Evolutionary conservation across 2,329 filamentous ascomycete genomes (phyloP), one percentile per base, ranked within the genome.

Genomic region (Reticulascus tulasneorum): DNA sequence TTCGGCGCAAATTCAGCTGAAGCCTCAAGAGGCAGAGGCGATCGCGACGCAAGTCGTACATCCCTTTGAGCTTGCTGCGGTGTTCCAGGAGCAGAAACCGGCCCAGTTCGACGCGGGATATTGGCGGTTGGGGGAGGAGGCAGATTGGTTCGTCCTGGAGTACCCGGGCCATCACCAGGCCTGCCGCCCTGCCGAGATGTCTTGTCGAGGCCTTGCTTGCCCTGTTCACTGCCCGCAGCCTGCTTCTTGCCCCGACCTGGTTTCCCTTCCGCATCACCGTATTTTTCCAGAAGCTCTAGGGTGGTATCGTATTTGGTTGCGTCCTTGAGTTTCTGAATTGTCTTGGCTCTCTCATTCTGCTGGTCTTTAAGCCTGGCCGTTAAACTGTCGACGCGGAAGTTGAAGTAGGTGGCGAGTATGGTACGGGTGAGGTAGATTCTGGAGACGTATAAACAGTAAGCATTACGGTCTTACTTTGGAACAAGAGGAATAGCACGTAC

Each of bases 221-320:
- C 46, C 29, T 41, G 47, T 11, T 53, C 53, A 5, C 43, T 50
- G 4, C 34, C 43, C 5, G 45, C 45, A 3, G 37, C 45, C 11
- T 54, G 51, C 29, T 56, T 54, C 39, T 52, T 57, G 9, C 39
- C 34, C 44, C 55, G 60, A 37, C 49, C 58, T 11, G 64, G 47
- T 53, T 68, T 65, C 51, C 71, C 65, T 44, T 82, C 78, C 15
- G 71, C 67, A 9, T 79, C 85, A 23, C 89, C 90, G 58, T 98
- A 98, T 53, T 97, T 98, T 53, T 97, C 87, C 9, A 98, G 76
- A 41, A 98, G 65, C 56, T 96, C 81, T 53, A 94, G 79, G 2
- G 93, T 98, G 21, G 90, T 93, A 62, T 97, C 87, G 66, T 96
- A 98, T 60, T 86, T 95, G 22, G 93, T 98, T 18, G 90, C 90